phyloP scores from a whole-genome alignment of 352 stramenopile genomes.

The Globisporangium carolinianum region DNA sequence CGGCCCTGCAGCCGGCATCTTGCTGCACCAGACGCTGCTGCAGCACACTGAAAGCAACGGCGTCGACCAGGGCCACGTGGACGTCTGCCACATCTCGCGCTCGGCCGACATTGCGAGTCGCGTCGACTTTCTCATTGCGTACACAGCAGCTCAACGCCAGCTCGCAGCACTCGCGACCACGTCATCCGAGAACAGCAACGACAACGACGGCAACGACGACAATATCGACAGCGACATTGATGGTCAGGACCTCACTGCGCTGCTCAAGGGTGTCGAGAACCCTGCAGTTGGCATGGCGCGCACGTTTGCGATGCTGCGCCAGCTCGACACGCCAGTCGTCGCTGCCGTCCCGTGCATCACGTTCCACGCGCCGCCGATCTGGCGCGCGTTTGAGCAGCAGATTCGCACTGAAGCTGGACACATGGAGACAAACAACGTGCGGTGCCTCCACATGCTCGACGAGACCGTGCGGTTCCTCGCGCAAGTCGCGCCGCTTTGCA shows the following conservation, averaged over 20 bases:
- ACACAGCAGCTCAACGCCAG: background rate
- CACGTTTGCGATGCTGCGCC: slow-evolving; percentile 31
- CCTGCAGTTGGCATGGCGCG: slow-evolving; percentile 40
- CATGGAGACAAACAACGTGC: slow-evolving; percentile 8
- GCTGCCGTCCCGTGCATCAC: slow-evolving; percentile 42
- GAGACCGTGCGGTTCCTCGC: slow-evolving; percentile 29
- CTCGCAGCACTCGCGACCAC: background rate
- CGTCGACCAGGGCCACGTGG: slow-evolving; percentile 41
- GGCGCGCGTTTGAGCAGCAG: slow-evolving; percentile 26
- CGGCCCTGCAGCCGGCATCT: slow-evolving; percentile 35
- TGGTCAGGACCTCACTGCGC: too few species aligned
- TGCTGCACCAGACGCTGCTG: slow-evolving; percentile 49
- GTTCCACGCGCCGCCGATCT: slow-evolving; percentile 42
- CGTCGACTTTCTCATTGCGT: slow-evolving; percentile 21
- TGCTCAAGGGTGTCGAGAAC: slow-evolving; percentile 18
- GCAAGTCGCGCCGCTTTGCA: slow-evolving; percentile 18
- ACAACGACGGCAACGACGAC: too few species aligned
- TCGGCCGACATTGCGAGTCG: slow-evolving; percentile 34
- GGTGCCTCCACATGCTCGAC: slow-evolving; percentile 38
- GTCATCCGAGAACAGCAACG: background rate
- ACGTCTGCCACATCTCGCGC: slow-evolving; percentile 39
- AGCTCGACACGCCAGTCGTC: slow-evolving; percentile 25
- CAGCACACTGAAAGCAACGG: slow-evolving; percentile 37
- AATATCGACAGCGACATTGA: background rate
- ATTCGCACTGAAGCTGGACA: background rate